These are phyloP conservation scores for Ricinus communis DNA, from an alignment of 345 rosid genomes.

Conservation along the genomic window DNA sequence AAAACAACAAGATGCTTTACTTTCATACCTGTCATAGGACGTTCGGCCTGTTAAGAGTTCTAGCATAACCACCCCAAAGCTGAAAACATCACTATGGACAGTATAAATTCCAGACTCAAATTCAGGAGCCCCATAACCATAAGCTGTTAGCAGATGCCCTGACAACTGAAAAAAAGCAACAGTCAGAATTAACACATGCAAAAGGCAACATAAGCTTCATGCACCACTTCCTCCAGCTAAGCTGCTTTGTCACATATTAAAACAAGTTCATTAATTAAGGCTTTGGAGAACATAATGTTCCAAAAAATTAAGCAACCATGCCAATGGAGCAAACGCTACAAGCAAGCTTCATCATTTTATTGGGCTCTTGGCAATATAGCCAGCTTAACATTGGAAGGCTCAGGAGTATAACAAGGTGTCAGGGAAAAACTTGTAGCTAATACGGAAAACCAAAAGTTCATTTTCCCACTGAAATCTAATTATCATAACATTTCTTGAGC, in stretches of 20 bases:
- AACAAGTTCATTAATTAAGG: not conserved
- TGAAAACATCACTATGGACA: slow-evolving; percentile 80
- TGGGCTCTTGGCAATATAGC: not conserved
- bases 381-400: not conserved
- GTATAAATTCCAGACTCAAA: slow-evolving; percentile 91
- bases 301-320: not conserved
- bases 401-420: not conserved
- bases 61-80: slow-evolving; percentile 97
- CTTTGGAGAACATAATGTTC: not conserved
- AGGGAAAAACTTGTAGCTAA: not conserved
- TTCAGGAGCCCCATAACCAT: slow-evolving; percentile 96
- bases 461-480: not conserved
- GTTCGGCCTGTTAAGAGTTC: slow-evolving; percentile 94
- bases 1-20: slow-evolving; percentile 1
- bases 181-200: not conserved
- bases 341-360: not conserved
- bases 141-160: slow-evolving; percentile 74
- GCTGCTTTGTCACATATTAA: not conserved
- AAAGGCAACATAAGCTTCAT: slow-evolving; percentile 5
- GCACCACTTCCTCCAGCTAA: not conserved
- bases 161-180: slow-evolving; percentile 65
- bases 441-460: not conserved
- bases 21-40: slow-evolving; percentile 72
- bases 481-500: not conserved
- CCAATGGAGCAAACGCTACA: not conserved